Evolutionary conservation across 2,329 filamentous ascomycete genomes (phyloP).

Genomic region (Neonectria punicea): DNA sequence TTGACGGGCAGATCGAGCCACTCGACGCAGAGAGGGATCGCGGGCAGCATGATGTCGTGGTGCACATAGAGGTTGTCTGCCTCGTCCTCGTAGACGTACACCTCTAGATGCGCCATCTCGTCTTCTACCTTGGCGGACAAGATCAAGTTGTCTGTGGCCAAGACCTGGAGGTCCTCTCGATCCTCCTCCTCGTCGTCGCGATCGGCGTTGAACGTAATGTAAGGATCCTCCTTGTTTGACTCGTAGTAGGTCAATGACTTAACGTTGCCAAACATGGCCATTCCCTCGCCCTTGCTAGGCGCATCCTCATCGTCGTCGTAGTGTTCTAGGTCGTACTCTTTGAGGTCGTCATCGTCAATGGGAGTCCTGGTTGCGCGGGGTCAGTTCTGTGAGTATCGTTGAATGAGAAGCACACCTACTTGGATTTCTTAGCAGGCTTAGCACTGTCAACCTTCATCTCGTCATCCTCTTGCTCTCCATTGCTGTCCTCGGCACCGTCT

Average conservation of each 20-base stretch:
- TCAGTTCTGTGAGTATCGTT: conserved; percentile 22
- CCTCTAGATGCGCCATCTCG: conserved; percentile 94
- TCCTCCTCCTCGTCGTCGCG: conserved; percentile 82
- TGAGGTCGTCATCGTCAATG: conserved; percentile 82
- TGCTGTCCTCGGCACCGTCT: conserved; percentile 39
- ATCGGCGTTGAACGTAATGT: conserved; percentile 87
- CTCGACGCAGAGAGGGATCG: conserved; percentile 93
- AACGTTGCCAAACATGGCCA: conserved; percentile 95
- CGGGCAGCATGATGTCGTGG: conserved; percentile 99
- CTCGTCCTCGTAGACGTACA: conserved; percentile 96
- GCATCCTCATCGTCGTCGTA: conserved; percentile 81
- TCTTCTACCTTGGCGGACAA: conserved; percentile 95
- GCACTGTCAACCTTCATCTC: conserved; percentile 50
- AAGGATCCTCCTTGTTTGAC: conserved; percentile 94
- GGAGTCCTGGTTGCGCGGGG: conserved; percentile 52
- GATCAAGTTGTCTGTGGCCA: conserved; percentile 92
- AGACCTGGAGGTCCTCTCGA: conserved; percentile 90
- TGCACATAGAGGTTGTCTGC: conserved; percentile 98
- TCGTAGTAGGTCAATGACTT: conserved; percentile 94
- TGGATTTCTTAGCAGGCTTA: conserved; percentile 47
- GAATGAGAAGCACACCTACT: conserved; percentile 40
- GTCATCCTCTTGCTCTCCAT: conserved; percentile 47
- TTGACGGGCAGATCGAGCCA: conserved; percentile 95
- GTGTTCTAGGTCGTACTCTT: conserved; percentile 95
- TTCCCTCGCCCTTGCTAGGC: conserved; percentile 69